phyloP scores from a whole-genome alignment of 1,284 basidiomycete species.

The Irpex sp. region DNA sequence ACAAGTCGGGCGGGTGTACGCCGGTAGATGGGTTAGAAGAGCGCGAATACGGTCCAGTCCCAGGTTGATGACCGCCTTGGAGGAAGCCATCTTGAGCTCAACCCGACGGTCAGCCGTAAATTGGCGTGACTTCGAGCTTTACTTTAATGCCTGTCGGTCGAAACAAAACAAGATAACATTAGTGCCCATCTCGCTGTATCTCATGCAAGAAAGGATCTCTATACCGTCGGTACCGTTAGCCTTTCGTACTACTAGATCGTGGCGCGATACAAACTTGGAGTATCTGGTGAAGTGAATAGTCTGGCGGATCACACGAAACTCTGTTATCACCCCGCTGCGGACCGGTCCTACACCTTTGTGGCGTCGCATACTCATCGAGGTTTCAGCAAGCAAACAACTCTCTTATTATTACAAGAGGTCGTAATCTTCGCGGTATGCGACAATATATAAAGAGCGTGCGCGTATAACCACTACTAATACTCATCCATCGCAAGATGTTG shows the following conservation, averaged over 20 bases:
- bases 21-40: slow-evolving; percentile 59
- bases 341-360: no score
- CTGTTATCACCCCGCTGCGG: no score
- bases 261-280: no score
- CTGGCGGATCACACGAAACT: no score
- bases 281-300: no score
- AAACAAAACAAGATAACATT: background rate
- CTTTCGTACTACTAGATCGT: background rate
- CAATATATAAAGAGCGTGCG: background rate
- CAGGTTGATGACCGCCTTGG: slow-evolving; percentile 71
- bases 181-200: background rate
- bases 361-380: no score
- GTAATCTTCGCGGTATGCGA: no score
- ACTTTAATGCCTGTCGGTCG: no score
- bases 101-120: background rate
- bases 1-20: slow-evolving; percentile 77
- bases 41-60: slow-evolving; percentile 67
- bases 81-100: background rate
- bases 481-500: background rate
- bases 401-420: no score
- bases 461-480: background rate
- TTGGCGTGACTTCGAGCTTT: background rate
- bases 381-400: no score
- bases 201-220: background rate
- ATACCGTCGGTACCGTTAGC: background rate